Evolutionary conservation across 2,329 filamentous ascomycete genomes (phyloP).

Genomic region (Colletotrichum aenigma): DNA sequence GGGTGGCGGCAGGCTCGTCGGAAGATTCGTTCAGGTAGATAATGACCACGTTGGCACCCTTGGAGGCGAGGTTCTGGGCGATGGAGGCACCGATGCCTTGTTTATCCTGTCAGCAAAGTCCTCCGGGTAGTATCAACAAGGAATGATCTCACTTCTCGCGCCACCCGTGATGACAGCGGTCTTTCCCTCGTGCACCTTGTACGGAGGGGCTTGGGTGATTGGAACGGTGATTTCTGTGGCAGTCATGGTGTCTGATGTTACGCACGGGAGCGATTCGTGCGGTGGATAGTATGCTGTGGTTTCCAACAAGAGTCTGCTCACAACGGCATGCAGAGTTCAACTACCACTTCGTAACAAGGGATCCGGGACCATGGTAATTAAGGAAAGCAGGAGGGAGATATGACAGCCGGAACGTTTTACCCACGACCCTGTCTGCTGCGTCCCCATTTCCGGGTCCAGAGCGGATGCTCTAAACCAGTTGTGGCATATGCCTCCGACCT

Average conservation of each 20-base stretch:
- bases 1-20: constrained; percentile 45
- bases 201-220: constrained; percentile 18
- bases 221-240: constrained; percentile 1
- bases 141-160: constrained; percentile 44
- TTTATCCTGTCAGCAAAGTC: neutral
- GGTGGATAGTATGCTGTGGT: neutral
- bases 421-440: neutral
- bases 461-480: neutral
- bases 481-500: neutral
- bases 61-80: constrained; percentile 60
- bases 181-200: constrained; percentile 44
- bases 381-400: neutral
- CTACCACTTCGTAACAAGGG: neutral
- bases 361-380: constrained; percentile 5
- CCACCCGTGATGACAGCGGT: constrained; percentile 57
- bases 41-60: constrained; percentile 63
- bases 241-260: constrained; percentile 1
- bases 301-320: neutral
- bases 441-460: neutral
- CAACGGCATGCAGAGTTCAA: neutral
- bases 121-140: neutral
- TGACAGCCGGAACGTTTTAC: neutral
- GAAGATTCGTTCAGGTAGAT: constrained; percentile 65
- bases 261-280: neutral
- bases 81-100: constrained; percentile 66